Evolutionary conservation across 2,329 filamentous ascomycete genomes (phyloP), one percentile per base, ranked within the genome.

Genomic region (Ceratocystis cacaofunesta): DNA sequence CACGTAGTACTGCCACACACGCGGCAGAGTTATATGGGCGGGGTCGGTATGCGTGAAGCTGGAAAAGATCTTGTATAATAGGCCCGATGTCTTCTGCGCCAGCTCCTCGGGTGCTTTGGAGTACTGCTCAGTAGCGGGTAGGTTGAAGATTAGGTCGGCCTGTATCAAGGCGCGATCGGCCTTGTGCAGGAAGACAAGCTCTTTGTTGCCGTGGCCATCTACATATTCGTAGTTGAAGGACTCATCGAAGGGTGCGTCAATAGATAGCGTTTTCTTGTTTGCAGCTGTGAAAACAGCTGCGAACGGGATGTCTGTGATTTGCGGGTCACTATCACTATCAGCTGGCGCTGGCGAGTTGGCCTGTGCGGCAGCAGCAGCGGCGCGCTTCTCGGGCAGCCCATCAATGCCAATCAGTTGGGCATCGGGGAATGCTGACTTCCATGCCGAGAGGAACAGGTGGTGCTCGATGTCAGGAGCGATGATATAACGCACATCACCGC

Each of bases 141-240:
- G 77, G 74, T 96, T 97, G 80, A 97, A 97, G 69, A 97, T 73
- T 52, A 97, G 76, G 74, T 99, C 94, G 5, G 91, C 94, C 76
- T 96, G 78, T 72, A 99, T 92, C 57, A 99, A 76, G 0, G 90
- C 88, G 66, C 79, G 78, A 12, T 89, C 86, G 0, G 89, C 90
- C 73, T 85, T 87, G 79, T 95, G 91, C 72, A 86, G 78, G 76
- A 97, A 90, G 30, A 94, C 90, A 36, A 97, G 78, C 76, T 99
- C 94, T 72, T 89, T 88, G 77, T 95, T 96, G 36, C 79, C 77
- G 75, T 97, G 84, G 2, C 83, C 83, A 70, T 88, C 82, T 66
- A 96, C 86, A 74, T 88, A 96, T 75, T 96, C 92, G 70, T 84
- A 85, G 44, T 90, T 86, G 72, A 97, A 96, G 70, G 97, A 91